A percentile compares a stretch with the other conserved stretches of the same genome.
Evolutionary conservation across 1,139 yeast genomes (phyloP).

Genomic region (Suhomyces chickasaworum): DNA sequence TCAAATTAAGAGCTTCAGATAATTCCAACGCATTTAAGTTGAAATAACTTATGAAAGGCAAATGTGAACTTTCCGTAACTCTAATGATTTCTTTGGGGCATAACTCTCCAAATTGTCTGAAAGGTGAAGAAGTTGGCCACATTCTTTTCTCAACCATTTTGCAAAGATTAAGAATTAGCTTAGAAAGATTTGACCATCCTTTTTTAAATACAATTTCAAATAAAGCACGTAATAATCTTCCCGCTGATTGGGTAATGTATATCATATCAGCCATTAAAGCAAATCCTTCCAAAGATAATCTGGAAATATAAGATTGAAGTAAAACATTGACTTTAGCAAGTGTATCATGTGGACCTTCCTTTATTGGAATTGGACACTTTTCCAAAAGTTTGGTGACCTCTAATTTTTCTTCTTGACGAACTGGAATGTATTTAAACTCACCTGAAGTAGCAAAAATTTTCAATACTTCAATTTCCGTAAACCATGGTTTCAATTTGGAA

Average conservation of each 20-base stretch:
- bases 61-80: conserved; percentile 75
- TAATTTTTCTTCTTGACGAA: conserved; percentile 82
- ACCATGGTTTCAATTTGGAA: conserved; percentile 61
- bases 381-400: conserved; percentile 73
- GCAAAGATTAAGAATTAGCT: conserved; percentile 61
- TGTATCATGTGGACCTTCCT: conserved; percentile 70
- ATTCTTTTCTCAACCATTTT: conserved; percentile 79
- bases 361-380: conserved; percentile 83
- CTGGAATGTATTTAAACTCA: conserved; percentile 82
- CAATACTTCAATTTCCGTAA: conserved; percentile 72
- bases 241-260: conserved; percentile 91
- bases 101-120: conserved; percentile 69
- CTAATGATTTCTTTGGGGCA: conserved; percentile 71
- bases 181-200: conserved; percentile 71
- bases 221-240: conserved; percentile 82
- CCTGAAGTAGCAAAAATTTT: conserved; percentile 77
- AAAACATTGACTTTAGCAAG: conserved; percentile 78
- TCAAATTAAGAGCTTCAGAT: conserved; percentile 79
- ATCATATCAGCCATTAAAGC: conserved; percentile 94
- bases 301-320: conserved; percentile 82
- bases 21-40: conserved; percentile 71
- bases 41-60: conserved; percentile 83
- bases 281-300: conserved; percentile 77
- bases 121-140: conserved; percentile 87
- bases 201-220: conserved; percentile 73